phyloP scores from a whole-genome alignment of 352 stramenopile genomes.

The Globisporangium canariense region DNA sequence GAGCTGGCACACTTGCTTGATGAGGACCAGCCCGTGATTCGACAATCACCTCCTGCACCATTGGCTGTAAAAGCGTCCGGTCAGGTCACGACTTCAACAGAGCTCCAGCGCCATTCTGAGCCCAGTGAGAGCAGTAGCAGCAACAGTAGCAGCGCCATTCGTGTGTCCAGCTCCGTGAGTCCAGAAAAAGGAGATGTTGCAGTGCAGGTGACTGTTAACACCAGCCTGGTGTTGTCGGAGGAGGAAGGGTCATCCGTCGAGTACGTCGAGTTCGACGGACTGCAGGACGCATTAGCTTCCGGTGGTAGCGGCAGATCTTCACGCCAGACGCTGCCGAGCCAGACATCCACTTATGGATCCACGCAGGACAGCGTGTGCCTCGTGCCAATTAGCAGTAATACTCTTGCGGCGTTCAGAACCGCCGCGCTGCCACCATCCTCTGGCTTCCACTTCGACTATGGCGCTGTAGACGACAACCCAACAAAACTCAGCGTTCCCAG shows the following conservation, averaged over 20 bases:
- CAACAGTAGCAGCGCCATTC: background rate
- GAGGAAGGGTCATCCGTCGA: conserved; percentile 38
- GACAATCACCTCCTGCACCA: conserved; percentile 26
- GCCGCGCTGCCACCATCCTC: background rate
- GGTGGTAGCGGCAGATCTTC: conserved; percentile 7
- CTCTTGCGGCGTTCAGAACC: conserved; percentile 1
- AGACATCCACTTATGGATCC: conserved; percentile 47
- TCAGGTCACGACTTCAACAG: background rate
- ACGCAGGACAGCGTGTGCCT: conserved; percentile 57
- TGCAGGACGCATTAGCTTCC: conserved; percentile 13
- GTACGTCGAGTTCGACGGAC: conserved; percentile 36
- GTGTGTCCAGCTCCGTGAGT: background rate
- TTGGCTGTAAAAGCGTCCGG: background rate
- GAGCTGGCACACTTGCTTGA: conserved; percentile 49
- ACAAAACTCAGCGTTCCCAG: background rate
- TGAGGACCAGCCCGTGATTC: conserved; percentile 33
- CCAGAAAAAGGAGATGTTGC: background rate
- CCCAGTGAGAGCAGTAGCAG: background rate
- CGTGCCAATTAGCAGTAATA: conserved; percentile 24
- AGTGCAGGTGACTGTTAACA: background rate
- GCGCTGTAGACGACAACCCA: conserved; percentile 3
- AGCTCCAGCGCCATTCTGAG: background rate
- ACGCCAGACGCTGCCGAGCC: conserved; percentile 24
- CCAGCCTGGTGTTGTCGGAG: conserved; percentile 7
- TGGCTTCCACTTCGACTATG: conserved; percentile 12